These are phyloP conservation scores for Solanum habrochaites DNA, from an alignment of 257 asterid genomes.

Conservation along the genomic window DNA sequence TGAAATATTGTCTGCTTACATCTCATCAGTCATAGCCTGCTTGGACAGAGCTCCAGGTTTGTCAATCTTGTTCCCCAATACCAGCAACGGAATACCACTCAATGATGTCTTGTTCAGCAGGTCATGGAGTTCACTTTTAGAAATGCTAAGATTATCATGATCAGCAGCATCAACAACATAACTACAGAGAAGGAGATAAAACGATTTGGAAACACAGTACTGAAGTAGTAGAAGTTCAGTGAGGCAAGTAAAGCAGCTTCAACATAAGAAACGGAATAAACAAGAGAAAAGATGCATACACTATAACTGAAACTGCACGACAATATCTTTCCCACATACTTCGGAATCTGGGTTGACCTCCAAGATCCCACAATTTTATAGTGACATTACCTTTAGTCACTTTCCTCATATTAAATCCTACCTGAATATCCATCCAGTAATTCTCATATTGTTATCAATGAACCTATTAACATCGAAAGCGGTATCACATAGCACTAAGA, in stretches of 20 bases:
- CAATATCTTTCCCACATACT: constrained; percentile 99
- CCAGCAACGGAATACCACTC: constrained; percentile 81
- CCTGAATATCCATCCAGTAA: constrained; percentile 36
- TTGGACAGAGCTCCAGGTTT: constrained; percentile 67
- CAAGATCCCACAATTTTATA: constrained; percentile 97
- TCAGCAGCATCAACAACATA: constrained; percentile 98
- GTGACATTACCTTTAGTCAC: constrained; percentile 97
- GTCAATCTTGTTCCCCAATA: constrained; percentile 89
- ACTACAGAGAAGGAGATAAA: constrained; percentile 26
- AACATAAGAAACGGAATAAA: not conserved
- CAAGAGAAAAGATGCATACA: constrained; percentile 35
- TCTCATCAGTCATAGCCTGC: constrained; percentile 79
- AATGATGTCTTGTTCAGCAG: constrained; percentile 79
- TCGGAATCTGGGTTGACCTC: constrained; percentile 96
- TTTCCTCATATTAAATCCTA: constrained; percentile 93
- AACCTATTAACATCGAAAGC: not conserved
- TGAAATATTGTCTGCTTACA: constrained; percentile 32
- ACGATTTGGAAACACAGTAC: not conserved
- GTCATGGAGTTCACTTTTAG: constrained; percentile 80
- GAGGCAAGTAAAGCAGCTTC: not conserved
- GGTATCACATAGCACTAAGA: not conserved
- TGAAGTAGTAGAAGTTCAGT: not conserved
- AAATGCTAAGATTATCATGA: constrained; percentile 65
- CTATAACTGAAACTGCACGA: constrained; percentile 96
- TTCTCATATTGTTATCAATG: constrained; percentile 1